phyloP scores from a whole-genome alignment of 164 flowering plant genomes.

The grape (Vitis vinifera) region ASM3070453v1 NC_081811.1:10770001-10770500 shows the following conservation, averaged over 20 bases:
- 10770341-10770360: too few relatives aligned
- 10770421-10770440: too few relatives aligned
- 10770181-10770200: constrained; percentile 9
- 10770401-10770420: too few relatives aligned
- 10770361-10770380: too few relatives aligned
- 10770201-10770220: constrained; percentile 28
- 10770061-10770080: constrained; percentile 27
- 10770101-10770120: constrained; percentile 13
- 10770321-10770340: constrained; percentile 9
- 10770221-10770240: neutral
- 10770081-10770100: constrained; percentile 27
- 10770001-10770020: constrained; percentile 19
- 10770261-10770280: constrained; percentile 8
- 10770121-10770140: constrained; percentile 19
- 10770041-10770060: constrained; percentile 28
- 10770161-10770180: constrained; percentile 16
- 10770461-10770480: neutral
- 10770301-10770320: constrained; percentile 25
- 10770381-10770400: too few relatives aligned
- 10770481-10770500: too few relatives aligned
- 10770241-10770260: neutral
- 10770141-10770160: constrained; percentile 24
- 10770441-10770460: too few relatives aligned
- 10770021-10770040: constrained; percentile 69
- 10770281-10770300: constrained; percentile 22